A percentile compares a stretch with the other conserved stretches of the same genome.
Conservation (phyloP, 2,329 filamentous ascomycete genomes). For the Claviceps africana region DNA sequence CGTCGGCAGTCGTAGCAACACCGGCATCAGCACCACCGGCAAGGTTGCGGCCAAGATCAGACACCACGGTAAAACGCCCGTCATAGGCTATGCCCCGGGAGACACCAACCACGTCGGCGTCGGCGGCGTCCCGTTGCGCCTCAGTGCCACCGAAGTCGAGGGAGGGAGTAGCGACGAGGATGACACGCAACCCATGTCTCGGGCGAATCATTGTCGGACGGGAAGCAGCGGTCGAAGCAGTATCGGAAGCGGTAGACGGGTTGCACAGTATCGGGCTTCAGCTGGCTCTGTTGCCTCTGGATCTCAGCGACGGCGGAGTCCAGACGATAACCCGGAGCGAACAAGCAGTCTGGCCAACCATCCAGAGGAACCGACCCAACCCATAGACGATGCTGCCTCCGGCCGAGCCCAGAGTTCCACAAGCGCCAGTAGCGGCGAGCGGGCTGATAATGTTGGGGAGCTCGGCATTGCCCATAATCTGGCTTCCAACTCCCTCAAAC, state of each 20-base stretch:
- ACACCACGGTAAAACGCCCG: slow-evolving; percentile 68
- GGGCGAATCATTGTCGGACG: slow-evolving; percentile 51
- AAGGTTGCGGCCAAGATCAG: slow-evolving; percentile 75
- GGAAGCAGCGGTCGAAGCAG: slow-evolving; percentile 67
- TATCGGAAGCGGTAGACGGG: slow-evolving; percentile 38
- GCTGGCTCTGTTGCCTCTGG: slow-evolving; percentile 28
- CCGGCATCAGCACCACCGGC: slow-evolving; percentile 44
- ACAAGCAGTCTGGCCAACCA: slow-evolving; percentile 36
- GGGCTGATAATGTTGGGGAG: slow-evolving; percentile 46
- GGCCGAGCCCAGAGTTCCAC: slow-evolving; percentile 35
- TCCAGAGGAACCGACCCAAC: slow-evolving; percentile 15
- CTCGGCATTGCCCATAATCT: slow-evolving; percentile 34
- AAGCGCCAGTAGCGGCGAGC: slow-evolving; percentile 45
- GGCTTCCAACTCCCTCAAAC: slow-evolving; percentile 43
- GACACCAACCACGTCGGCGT: slow-evolving; percentile 55
- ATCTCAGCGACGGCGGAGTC: slow-evolving; percentile 30
- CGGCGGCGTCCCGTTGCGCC: slow-evolving; percentile 72
- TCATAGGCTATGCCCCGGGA: slow-evolving; percentile 65
- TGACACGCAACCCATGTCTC: slow-evolving; percentile 33
- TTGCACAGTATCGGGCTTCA: slow-evolving; percentile 36
- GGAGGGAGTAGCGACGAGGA: slow-evolving; percentile 74
- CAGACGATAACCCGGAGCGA: slow-evolving; percentile 42
- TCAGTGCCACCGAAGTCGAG: slow-evolving; percentile 92
- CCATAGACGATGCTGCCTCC: slow-evolving; percentile 29
- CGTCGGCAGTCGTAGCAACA: slow-evolving; percentile 39